phyloP scores from a whole-genome alignment of 179 eudicot genomes.

The Kewa caespitosa region DNA sequence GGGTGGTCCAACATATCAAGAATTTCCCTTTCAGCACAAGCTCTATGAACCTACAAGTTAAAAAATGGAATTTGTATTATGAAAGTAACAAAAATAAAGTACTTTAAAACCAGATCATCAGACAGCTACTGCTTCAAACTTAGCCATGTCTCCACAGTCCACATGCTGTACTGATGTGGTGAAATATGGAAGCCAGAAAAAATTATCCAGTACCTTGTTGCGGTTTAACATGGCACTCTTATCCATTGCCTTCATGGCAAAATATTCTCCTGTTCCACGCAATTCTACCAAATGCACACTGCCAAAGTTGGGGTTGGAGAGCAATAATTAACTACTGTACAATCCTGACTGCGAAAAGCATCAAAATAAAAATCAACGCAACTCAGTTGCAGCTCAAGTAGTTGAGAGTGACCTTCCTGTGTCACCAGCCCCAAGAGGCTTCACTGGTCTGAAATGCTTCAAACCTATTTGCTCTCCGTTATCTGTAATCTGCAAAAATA shows the following conservation, averaged over 20 bases:
- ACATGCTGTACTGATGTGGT: not conserved
- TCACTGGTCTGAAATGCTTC: constrained; percentile 88
- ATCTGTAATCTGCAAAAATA: constrained; percentile 52
- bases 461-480: constrained; percentile 77
- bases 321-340: not conserved
- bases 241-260: constrained; percentile 99
- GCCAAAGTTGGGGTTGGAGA: constrained; percentile 25
- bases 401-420: constrained; percentile 73
- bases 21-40: constrained; percentile 97
- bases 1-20: constrained; percentile 94
- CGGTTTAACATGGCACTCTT: constrained; percentile 86
- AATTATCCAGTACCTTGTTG: constrained; percentile 59
- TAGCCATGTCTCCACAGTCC: too few species aligned
- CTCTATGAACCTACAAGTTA: constrained; percentile 83
- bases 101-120: constrained; percentile 7
- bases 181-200: constrained; percentile 6
- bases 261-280: constrained; percentile 68
- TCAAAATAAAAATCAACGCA: too few species aligned
- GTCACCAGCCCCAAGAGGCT: constrained; percentile 94
- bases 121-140: too few species aligned
- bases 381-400: constrained; percentile 10
- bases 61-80: not conserved
- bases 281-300: constrained; percentile 97
- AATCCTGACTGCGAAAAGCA: not conserved
- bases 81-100: not conserved